Base-by-base conservation (phyloP, 2,329 filamentous ascomycete genomes). In the Fonsecaea multimorphosa region DNA sequence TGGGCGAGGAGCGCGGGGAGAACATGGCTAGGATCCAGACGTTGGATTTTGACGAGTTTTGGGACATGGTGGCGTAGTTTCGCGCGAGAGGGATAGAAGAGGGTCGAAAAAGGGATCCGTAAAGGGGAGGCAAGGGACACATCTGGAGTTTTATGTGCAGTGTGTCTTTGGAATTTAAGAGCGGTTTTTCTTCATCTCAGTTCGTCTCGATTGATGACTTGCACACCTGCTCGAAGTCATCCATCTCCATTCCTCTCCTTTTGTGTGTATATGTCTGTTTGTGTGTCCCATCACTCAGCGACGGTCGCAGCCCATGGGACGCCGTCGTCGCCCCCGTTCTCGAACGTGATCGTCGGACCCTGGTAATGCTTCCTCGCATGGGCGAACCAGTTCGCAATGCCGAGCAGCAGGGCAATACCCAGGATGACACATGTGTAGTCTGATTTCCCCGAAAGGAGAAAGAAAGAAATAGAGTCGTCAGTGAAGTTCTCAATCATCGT, bases 1-100 rank as follows among this genome's bases (percentile, higher is more conserved):
- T 76, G 80, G 66, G 76, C 3, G 81, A 82, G 70, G 71, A 75
- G 32, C 78, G 81, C 61, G 67, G 74, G 0, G 77, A 74, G 1
- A 74, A 77, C 1, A 34, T 64, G 19, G 62, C 38, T 2, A 56
- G 3, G 40, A 64, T 56, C 12, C 62, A 64, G 62, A 64, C 62
- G 16, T 16, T 64, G 36, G 46, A 64, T 44, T 57, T 64, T 34
- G 62, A 64, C n/a, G 56, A 64, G 12, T 64, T 38, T 19, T 64
- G 62, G 62, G 60, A 59, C 7, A 44, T 64, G 56, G 31, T 59
- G 14, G 54, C 32, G 14, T 44, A 58, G 61, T 36, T n/a, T n/a
- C n/a, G n/a, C n/a, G n/a, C n/a, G n/a, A n/a, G n/a, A n/a, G n/a
- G n/a, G n/a, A n/a, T n/a, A n/a, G n/a, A n/a, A n/a, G n/a, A n/a